Base-by-base conservation (phyloP, 306 rosid genomes). In the Cicer arietinum region DNA sequence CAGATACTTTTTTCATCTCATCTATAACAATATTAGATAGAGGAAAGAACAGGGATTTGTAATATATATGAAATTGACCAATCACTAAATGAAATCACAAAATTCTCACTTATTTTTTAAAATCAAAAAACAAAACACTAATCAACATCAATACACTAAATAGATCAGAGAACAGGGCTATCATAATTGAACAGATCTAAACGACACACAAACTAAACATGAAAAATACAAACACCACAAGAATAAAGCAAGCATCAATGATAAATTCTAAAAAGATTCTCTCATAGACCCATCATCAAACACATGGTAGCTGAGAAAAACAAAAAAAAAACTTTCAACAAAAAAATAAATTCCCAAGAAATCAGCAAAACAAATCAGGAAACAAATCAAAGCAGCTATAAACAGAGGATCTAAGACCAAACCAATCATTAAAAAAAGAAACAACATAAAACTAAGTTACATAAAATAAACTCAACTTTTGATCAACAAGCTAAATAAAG, bases 111-210 rank as follows among this genome's bases (percentile, higher is more conserved):
- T 63, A 30, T 30, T 30, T 3, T 30, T 30, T 30, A 3, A n/a
- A 7, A 52, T 51, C 14, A 0, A 46, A 83, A 66, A 73, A 63
- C 18, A 83, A 66, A 73, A 63, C 18, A 9, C 0, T 1, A 60
- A 42, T 45, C 61, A 35, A 60, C 52, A 40, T 46, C 18, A 45
- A 68, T 7, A 71, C 30, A 72, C 64, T 35, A 8, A 5, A 12
- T 9, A 54, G 69, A 80, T 71, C 82, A 79, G 48, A 9, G 40
- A 60, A 2, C 51, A 69, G 1, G 39, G 8, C 3, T 14, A 40
- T 46, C 41, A 57, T 18, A 35, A 71, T 61, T 44, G 22, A 71
- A 76, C 52, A 80, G 87, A 80, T 80, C 80, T 43, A 58, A 64
- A 76, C 43, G 60, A 57, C 30, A 44, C 25, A 58, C 25, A 17